Base-by-base conservation (phyloP, 2,329 filamentous ascomycete genomes). In the Botrytis paeoniae region DNA sequence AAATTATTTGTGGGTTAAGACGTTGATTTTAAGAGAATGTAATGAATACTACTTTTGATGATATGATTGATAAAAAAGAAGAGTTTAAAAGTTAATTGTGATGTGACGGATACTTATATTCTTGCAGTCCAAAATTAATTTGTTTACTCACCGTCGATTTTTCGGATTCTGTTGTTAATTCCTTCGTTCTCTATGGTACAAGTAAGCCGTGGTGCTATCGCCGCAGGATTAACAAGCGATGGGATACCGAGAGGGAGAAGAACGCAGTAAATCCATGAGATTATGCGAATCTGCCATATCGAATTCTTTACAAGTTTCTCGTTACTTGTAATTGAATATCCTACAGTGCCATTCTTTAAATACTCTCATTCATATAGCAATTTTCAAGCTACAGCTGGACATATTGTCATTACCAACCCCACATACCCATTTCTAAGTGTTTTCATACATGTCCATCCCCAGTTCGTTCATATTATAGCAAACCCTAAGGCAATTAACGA, bases 51-150 rank as follows among this genome's bases (percentile, higher is more conserved):
- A 16, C 32, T 16, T 25, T 32, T 20, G 2, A 39, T 61, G 12
- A 18, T 9, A 5, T 14, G n/a, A 57, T 29, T 29, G 51, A 57
- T 32, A 14, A 9, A 3, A 9, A 16, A 18, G 3, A 57, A 9
- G 14, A 18, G 9, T 32, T 32, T 2, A 16, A 18, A 18, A 8
- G 0, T 9, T 7, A 14, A 57, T 57, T n/a, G 6, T 57, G 5
- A 0, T 18, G 3, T 7, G 7, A 29, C 9, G 8, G 14, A 29
- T 57, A 29, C 14, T 29, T 18, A 18, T 57, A 57, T 32, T 57
- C 7, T 9, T 18, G n/a, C 14, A 8, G 3, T 16, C 1, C 7
- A 29, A 18, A 29, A 1, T 8, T 3, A 8, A 29, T 2, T 3
- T 29, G n/a, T 57, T 60, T 22, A 35, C 57, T 35, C 32, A 1